Conservation (phyloP, 2,329 filamentous ascomycete species). For the Exophiala phaeomuriformis region DNA sequence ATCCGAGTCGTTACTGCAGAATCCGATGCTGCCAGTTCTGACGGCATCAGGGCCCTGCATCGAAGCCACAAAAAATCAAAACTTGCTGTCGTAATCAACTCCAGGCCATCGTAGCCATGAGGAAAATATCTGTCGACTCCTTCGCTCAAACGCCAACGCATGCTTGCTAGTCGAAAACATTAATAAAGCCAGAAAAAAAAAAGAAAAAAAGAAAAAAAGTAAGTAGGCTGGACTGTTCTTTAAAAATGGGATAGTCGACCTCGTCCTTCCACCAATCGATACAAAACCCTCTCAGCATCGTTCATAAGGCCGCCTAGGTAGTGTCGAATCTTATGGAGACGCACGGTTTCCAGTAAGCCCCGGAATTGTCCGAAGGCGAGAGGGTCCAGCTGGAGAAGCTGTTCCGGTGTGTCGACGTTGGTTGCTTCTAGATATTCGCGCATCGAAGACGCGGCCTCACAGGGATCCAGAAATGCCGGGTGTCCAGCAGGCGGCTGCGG, state of each 20-base stretch:
- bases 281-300: constrained; percentile 32
- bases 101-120: too few relatives aligned
- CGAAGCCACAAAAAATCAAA: too few relatives aligned
- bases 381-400: constrained; percentile 17
- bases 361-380: constrained; percentile 26
- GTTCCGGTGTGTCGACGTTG: constrained; percentile 15
- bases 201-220: neutral
- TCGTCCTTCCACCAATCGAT: constrained; percentile 29
- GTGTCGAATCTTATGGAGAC: constrained; percentile 26
- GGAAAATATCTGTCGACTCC: too few relatives aligned
- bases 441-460: constrained; percentile 18
- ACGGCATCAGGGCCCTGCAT: too few relatives aligned
- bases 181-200: too few relatives aligned
- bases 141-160: too few relatives aligned
- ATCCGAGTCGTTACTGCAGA: too few relatives aligned
- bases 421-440: constrained; percentile 19
- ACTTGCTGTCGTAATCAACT: too few relatives aligned
- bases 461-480: constrained; percentile 18
- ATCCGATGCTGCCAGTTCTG: too few relatives aligned
- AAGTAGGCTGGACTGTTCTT: neutral
- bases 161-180: too few relatives aligned
- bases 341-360: constrained; percentile 30
- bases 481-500: constrained; percentile 13
- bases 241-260: constrained; percentile 30
- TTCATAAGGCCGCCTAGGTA: constrained; percentile 33